A percentile compares a stretch with the other conserved stretches of the same genome.
phyloP scores from a whole-genome alignment of 805 yeast species.

The Monosporozyma unispora region DNA sequence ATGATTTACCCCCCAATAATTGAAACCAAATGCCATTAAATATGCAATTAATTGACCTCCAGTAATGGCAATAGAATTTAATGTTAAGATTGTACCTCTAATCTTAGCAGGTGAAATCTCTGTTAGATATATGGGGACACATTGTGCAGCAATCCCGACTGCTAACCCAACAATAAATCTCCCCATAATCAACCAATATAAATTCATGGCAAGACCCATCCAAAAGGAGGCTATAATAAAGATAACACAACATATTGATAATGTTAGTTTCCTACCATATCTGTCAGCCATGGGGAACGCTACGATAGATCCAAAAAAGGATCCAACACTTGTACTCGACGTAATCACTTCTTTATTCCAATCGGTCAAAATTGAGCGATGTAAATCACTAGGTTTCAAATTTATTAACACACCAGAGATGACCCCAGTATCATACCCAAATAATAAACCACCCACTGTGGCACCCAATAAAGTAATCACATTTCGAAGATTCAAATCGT shows the following conservation, averaged over 20 bases:
- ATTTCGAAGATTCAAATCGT: constrained; percentile 16
- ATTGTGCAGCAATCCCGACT: constrained; percentile 62
- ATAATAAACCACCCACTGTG: constrained; percentile 52
- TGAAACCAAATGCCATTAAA: constrained; percentile 26
- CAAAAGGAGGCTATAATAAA: constrained; percentile 43
- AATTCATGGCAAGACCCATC: constrained; percentile 35
- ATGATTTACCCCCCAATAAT: constrained; percentile 11
- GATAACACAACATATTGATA: constrained; percentile 37
- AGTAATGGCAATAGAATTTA: constrained; percentile 39
- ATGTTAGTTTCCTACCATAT: constrained; percentile 34
- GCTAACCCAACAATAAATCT: constrained; percentile 61
- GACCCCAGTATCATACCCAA: constrained; percentile 60
- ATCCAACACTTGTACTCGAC: constrained; percentile 44
- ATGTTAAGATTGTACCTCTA: constrained; percentile 33
- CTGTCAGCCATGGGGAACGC: constrained; percentile 46
- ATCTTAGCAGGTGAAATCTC: constrained; percentile 39
- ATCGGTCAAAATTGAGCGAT: constrained; percentile 26
- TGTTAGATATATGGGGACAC: constrained; percentile 51
- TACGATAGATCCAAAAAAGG: constrained; percentile 42
- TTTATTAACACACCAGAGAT: constrained; percentile 50
- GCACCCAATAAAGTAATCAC: constrained; percentile 22
- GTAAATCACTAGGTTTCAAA: constrained; percentile 34
- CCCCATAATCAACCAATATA: constrained; percentile 41
- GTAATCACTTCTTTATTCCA: constrained; percentile 35
- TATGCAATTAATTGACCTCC: constrained; percentile 43